These are phyloP conservation scores for Corymbia maculata DNA, from an alignment of 345 rosid species.

Conservation along the genomic window DNA sequence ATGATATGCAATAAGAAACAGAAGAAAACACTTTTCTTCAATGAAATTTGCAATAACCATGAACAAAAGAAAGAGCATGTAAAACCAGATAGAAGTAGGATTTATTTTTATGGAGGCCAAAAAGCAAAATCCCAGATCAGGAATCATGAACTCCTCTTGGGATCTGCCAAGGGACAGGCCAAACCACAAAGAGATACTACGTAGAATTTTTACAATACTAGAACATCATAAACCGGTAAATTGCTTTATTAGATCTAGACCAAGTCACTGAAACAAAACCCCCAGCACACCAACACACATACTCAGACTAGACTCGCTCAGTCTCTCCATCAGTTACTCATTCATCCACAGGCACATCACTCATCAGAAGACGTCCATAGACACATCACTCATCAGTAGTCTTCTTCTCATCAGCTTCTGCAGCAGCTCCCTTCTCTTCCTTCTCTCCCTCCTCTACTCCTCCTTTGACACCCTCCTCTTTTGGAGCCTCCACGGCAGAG, in stretches of 20 bases:
- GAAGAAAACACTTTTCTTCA: neutral
- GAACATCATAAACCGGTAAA: neutral
- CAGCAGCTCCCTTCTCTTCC: conserved; percentile 5
- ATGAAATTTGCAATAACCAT: neutral
- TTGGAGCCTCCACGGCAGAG: conserved; percentile 4
- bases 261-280: neutral
- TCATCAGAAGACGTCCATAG: neutral
- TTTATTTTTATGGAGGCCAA: neutral
- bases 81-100: neutral
- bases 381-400: neutral
- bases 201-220: neutral
- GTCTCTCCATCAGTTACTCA: neutral
- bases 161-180: neutral
- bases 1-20: neutral
- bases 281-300: neutral
- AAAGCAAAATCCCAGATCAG: neutral
- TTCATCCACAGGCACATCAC: neutral
- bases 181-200: neutral
- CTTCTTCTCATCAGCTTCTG: neutral
- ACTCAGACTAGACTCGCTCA: neutral
- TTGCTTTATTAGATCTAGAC: neutral
- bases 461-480: conserved; percentile 14
- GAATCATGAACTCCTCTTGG: neutral
- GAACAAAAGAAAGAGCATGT: neutral
- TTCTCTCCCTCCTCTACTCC: conserved; percentile 12